These are phyloP conservation scores for Moricandia moricandioides DNA, from an alignment of 345 rosid genomes.

Conservation along the genomic window DNA sequence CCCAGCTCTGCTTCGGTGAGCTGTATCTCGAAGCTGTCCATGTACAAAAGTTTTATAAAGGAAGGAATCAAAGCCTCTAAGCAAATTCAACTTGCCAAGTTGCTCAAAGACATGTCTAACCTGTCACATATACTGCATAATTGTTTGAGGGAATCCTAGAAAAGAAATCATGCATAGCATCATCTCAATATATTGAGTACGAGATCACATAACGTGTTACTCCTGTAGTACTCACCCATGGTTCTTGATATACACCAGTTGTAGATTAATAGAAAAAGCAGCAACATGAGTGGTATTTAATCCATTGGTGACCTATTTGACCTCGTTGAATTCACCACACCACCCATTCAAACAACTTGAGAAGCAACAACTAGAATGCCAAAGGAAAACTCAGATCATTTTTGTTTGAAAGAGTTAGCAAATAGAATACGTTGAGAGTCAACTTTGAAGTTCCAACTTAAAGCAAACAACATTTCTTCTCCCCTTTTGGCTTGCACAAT, in stretches of 20 bases:
- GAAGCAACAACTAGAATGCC: constrained; percentile 24
- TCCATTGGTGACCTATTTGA: constrained; percentile 40
- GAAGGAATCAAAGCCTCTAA: neutral
- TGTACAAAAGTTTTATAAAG: neutral
- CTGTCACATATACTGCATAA: too few relatives aligned
- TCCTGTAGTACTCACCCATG: too few relatives aligned
- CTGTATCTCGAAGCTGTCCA: too few relatives aligned
- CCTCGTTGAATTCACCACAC: constrained; percentile 40
- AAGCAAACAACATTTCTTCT: constrained; percentile 27
- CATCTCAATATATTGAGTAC: too few relatives aligned
- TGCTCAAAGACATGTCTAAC: neutral
- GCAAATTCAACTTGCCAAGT: neutral
- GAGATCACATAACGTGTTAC: too few relatives aligned
- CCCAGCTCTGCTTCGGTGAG: neutral
- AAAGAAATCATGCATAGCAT: too few relatives aligned
- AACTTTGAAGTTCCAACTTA: neutral
- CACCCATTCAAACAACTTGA: constrained; percentile 36
- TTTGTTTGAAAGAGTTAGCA: neutral
- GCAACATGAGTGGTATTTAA: constrained; percentile 19
- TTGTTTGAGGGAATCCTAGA: too few relatives aligned
- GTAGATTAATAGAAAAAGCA: too few relatives aligned
- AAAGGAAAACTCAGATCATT: neutral
- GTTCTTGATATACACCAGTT: too few relatives aligned
- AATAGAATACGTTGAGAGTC: too few relatives aligned
- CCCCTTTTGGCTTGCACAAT: too few relatives aligned